Evolutionary conservation across 148 eudicot genomes (phyloP), one percentile per base, ranked within the genome.

Genomic region (Vaccinium macrocarpon): DNA sequence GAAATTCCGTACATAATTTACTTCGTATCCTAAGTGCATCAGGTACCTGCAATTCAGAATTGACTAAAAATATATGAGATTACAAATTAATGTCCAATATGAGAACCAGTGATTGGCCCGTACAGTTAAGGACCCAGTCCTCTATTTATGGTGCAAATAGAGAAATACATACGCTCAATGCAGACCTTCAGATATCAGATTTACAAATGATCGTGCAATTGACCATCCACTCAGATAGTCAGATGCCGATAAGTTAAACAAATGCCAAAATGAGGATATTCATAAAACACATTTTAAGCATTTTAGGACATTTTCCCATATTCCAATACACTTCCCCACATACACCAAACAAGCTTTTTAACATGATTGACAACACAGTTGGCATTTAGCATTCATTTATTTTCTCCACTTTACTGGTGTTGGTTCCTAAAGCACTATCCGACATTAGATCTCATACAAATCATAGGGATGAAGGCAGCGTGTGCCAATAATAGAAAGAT

Each of bases 1-100:
- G 90, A 96, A 96, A 85, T 96, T 96, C 78, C 99, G 92, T 48
- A 96, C 98, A 88, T 94, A 96, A 13, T 81, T 88, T 55, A 96
- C 99, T 83, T 94, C 94, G 86, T 92, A 96, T 57, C 92, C 98
- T 88, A 91, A 71, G 79, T 91, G 83, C 83, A 61, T 85, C 76
- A 96, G 87, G 83, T 92, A 94, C 87, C 99, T 96, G 91, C 86
- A 90, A 48, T 86, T 57, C 61, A 27, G 72, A 84, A 50, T 38
- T 76, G 76, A 68, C 4, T 57, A 10, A 66, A 64, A 50, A 62
- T 50, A n/a, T n/a, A 15, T 38, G 76, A 32, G 71, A 16, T 81
- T 46, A 59, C 21, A 72, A 18, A 7, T 23, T 6, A 49, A 2
- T 50, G 15, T 50, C 50, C 27, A 81, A 56, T 42, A 83, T 1